Base-by-base conservation (phyloP, 345 rosid species). In the Firmiana major region DNA sequence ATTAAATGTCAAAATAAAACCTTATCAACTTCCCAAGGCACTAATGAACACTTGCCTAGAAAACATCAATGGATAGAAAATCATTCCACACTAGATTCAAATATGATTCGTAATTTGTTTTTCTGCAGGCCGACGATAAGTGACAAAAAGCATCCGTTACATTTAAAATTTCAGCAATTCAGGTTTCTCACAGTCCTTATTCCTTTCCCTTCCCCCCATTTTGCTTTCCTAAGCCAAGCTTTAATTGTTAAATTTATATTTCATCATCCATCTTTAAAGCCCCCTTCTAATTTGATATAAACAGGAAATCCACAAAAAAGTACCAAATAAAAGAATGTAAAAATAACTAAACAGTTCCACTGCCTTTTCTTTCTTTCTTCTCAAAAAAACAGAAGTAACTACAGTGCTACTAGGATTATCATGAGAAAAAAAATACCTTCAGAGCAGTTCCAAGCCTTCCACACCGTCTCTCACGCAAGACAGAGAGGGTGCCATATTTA, bases 391-490 rank as follows among this genome's bases (percentile, higher is more conserved):
- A 31, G 5, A 28, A 9, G 5, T 24, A 9, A 49, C 24, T 31
- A 70, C 21, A 15, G 38, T 46, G 57, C 57, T 17, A 16, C 62
- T 51, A 17, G 16, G 60, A 71, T 53, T 48, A 21, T 19, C 40
- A 71, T 11, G 59, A 55, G 59, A 55, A 5, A 73, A 31, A 31
- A 64, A 65, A 40, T 84, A 93, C 99, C 99, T 96, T 96, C 71
- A 96, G 84, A 1, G 99, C 98, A 7, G 92, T 87, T 76, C 99
- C 98, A 0, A 86, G 92, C 83, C 94, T 87, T 42, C 90, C 89
- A 64, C 57, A 71, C 3, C 94, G 87, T 82, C 83, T 91, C 87
- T 96, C 99, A 40, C 89, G 92, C 36, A 90, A 73, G 77, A 96
- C 97, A 62, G 77, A 75, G 75, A 96, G 92, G 79, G 85, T 88